Percentiles rank a stretch among this genome's conserved stretches.
Evolutionary conservation across 306 rosid species (phyloP).

Genomic region (Acacia crassicarpa): DNA sequence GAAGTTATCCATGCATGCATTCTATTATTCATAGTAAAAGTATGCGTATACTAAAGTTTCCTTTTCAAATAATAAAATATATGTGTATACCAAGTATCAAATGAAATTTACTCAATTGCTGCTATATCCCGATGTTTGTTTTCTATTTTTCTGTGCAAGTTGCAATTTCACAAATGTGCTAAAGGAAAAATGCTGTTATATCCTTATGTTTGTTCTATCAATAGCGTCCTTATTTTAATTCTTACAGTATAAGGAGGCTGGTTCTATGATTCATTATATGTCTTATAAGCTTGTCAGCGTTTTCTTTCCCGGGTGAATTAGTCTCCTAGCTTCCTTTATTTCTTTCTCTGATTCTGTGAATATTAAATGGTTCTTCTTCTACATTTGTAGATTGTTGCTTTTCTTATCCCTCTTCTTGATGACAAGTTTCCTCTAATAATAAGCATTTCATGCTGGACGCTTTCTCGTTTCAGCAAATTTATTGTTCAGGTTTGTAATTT

Average conservation of each 20-base stretch:
- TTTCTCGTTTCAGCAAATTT: constrained; percentile 97
- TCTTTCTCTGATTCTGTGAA: neutral
- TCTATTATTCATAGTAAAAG: neutral
- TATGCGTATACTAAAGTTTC: neutral
- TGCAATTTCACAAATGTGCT: constrained; percentile 17
- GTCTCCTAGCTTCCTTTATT: neutral
- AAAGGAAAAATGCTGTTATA: constrained; percentile 5
- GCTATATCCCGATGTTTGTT: neutral
- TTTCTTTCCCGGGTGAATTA: neutral
- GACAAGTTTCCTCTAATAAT: constrained; percentile 94
- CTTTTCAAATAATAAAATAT: neutral
- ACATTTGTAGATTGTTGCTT: constrained; percentile 71
- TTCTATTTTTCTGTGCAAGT: constrained; percentile 3
- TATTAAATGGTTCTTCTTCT: constrained; percentile 25
- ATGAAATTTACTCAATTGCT: neutral
- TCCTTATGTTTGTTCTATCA: neutral
- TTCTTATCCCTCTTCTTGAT: constrained; percentile 91
- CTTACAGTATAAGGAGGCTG: neutral
- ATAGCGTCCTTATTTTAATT: constrained; percentile 7
- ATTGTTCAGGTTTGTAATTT: constrained; percentile 67
- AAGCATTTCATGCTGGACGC: constrained; percentile 98
- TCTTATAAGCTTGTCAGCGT: neutral
- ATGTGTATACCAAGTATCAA: neutral
- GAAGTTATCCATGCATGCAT: constrained; percentile 1
- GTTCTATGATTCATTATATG: neutral